Conservation (phyloP, 208 protist species). For the Acanthamoeba castellanii region DNA sequence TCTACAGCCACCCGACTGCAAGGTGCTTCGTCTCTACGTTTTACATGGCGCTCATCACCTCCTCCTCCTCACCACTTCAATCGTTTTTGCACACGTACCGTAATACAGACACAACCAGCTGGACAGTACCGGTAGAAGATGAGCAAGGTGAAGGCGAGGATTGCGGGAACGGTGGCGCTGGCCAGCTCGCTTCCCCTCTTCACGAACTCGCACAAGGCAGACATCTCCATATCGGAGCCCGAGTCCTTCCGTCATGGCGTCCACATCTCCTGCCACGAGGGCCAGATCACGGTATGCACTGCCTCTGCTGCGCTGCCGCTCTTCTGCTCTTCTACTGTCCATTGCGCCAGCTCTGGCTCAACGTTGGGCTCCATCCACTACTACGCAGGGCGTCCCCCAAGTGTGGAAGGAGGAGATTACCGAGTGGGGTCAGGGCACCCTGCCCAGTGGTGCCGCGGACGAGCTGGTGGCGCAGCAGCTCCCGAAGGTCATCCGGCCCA, state of each 20-base stretch:
- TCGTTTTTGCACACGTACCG: too few species aligned
- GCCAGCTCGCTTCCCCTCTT: slow-evolving; percentile 2
- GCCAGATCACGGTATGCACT: background rate
- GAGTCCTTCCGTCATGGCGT: slow-evolving; percentile 63
- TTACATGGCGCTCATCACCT: too few species aligned
- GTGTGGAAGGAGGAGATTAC: background rate
- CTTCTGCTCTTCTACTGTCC: background rate
- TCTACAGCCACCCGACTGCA: too few species aligned
- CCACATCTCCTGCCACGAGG: slow-evolving; percentile 40
- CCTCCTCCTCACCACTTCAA: too few species aligned
- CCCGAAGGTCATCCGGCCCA: background rate
- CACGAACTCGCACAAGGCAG: background rate
- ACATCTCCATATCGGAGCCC: background rate
- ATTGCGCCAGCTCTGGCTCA: background rate
- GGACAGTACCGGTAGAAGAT: background rate
- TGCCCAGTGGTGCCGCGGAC: background rate
- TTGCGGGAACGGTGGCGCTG: background rate
- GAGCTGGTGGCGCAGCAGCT: background rate
- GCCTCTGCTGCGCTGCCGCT: too few species aligned
- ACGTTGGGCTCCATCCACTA: background rate
- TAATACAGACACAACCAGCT: too few species aligned
- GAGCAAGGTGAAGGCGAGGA: background rate
- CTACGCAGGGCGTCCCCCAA: background rate
- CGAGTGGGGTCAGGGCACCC: background rate
- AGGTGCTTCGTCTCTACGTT: too few species aligned